Evolutionary conservation across 1,139 yeast species (phyloP), one percentile per base, ranked within the genome.

Genomic region (Protomyces pachydermus): DNA sequence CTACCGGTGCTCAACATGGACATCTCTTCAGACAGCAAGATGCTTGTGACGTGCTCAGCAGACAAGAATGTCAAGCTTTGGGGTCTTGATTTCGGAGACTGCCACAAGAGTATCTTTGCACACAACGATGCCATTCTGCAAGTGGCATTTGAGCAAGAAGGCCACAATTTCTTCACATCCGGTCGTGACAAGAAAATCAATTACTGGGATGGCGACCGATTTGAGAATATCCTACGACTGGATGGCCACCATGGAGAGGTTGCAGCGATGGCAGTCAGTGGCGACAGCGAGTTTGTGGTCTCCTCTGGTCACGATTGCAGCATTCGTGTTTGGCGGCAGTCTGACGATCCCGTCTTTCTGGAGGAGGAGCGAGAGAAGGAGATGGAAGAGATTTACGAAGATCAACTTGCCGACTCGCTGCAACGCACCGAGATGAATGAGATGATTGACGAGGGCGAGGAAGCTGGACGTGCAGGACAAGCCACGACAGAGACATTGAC

Each of bases 61-160:
- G 99, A 93, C 76, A 93, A 93, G 75, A 93, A 93, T 75, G 89
- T 93, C 73, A 91, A 95, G 75, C 87, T 93, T 66, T 93, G 99
- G 99, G 99, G 99, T 58, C 79, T 95, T 67, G 98, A 93, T 75
- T 93, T 93, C 74, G 99, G 99, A 75, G 99, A 93, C 76, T 93
- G 98, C 79, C 98, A 93, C 76, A 87, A 87, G 74, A 91, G 98
- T 2, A 84, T 93, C 39, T 93, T 95, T 75, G 99, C 96, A 0
- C 99, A 93, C 73, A 96, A 91, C 72, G 99, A 93, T 74, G 86
- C 96, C 3, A 88, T 93, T 67, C 89, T 93, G 96, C 82, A 82
- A 69, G 97, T 91, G 42, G 82, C 79, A 67, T 93, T 93, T 72
- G 82, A 91, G 67, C 95, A 96, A 1, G 86, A 85, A 18, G 81